A percentile compares a stretch with the other conserved stretches of the same genome.
Evolutionary conservation across 345 rosid species (phyloP).

Genomic region (Brassica nigra): DNA sequence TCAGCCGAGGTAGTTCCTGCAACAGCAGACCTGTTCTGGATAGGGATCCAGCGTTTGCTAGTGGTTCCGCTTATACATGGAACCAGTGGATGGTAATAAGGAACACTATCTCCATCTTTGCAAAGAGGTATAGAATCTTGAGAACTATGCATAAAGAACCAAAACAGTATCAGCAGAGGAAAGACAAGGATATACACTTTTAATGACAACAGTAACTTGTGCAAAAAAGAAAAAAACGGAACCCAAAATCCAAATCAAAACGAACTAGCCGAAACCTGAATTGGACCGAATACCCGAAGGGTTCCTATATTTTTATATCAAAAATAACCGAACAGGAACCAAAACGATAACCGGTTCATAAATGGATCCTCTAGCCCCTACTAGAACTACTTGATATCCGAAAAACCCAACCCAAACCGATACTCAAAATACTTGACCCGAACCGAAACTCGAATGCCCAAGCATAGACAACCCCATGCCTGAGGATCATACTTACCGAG

Average conservation of each 20-base stretch:
- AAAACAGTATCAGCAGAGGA: constrained; percentile 9
- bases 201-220: not conserved
- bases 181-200: not conserved
- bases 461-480: not conserved
- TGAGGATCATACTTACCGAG: constrained; percentile 55
- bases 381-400: too few species aligned
- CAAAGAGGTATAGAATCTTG: constrained; percentile 63
- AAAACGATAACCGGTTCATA: too few species aligned
- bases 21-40: constrained; percentile 75
- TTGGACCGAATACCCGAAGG: too few species aligned
- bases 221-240: too few species aligned
- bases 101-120: constrained; percentile 60
- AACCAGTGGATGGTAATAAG: constrained; percentile 80
- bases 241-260: too few species aligned
- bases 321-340: too few species aligned
- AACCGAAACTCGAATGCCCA: too few species aligned
- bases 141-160: constrained; percentile 46
- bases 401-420: too few species aligned
- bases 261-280: too few species aligned
- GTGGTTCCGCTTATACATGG: constrained; percentile 79
- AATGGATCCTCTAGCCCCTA: too few species aligned
- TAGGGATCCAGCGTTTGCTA: constrained; percentile 85
- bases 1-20: constrained; percentile 56
- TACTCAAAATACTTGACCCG: too few species aligned
- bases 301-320: too few species aligned